These are phyloP conservation scores for Lactarius quietus DNA, from an alignment of 768 basidiomycete species.

Conservation along the genomic window DNA sequence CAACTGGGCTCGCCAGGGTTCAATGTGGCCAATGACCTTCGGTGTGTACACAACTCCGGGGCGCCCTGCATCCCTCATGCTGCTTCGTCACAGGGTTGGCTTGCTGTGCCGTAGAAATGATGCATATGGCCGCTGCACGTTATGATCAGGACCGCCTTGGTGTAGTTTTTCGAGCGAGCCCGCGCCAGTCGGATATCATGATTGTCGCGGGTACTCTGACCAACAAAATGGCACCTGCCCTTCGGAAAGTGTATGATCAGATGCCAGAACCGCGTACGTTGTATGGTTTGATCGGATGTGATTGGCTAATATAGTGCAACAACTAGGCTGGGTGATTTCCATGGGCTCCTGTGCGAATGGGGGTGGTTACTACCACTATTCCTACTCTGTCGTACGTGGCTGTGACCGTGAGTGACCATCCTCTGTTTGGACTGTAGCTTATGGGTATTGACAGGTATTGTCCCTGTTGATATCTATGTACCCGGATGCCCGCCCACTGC, in stretches of 20 bases:
- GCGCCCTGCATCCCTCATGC: not conserved
- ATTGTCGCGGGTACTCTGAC: constrained; percentile 98
- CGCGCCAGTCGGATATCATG: constrained; percentile 97
- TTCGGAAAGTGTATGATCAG: constrained; percentile 96
- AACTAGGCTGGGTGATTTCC: constrained; percentile 92
- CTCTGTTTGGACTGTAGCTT: constrained; percentile 16
- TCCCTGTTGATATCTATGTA: constrained; percentile 98
- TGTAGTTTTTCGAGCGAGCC: constrained; percentile 98
- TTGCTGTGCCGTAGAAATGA: constrained; percentile 99
- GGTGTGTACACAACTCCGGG: constrained; percentile 40
- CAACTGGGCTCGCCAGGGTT: constrained; percentile 97
- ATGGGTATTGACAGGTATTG: constrained; percentile 60
- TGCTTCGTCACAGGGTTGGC: constrained; percentile 71
- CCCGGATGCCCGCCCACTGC: constrained; percentile 94
- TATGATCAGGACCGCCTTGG: constrained; percentile 98
- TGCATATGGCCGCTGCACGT: constrained; percentile 99
- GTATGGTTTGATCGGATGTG: not conserved
- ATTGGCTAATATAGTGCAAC: not conserved
- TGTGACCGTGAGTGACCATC: constrained; percentile 76
- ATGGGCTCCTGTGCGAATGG: constrained; percentile 99
- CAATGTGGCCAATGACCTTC: constrained; percentile 99
- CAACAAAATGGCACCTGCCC: constrained; percentile 99
- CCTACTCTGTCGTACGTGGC: constrained; percentile 97
- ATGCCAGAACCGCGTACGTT: constrained; percentile 93
- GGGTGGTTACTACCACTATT: constrained; percentile 96